Evolutionary conservation across 208 protist genomes (phyloP).

Genomic region (Trypanosoma congolense): DNA sequence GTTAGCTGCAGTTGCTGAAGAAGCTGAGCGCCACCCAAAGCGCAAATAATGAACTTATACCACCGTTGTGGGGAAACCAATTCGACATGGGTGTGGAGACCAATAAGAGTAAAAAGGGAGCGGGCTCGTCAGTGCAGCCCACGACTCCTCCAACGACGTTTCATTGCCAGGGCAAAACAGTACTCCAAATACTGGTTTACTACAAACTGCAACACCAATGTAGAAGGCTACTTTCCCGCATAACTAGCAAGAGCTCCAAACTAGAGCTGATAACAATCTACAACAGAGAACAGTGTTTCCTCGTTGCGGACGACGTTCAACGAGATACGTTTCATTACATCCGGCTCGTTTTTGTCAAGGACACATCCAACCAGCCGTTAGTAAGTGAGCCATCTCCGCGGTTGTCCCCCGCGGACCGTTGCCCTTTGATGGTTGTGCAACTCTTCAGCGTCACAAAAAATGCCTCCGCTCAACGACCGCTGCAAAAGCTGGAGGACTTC

Average conservation of each 20-base stretch:
- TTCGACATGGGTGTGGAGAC: slow-evolving; percentile 27
- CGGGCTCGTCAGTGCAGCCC: slow-evolving; percentile 5
- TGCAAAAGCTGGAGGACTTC: slow-evolving; percentile 80
- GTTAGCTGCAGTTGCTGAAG: slow-evolving; percentile 76
- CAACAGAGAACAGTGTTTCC: slow-evolving; percentile 85
- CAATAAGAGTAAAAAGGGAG: slow-evolving; percentile 5
- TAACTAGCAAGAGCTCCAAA: slow-evolving; percentile 62
- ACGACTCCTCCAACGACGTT: slow-evolving; percentile 23
- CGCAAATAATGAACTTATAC: slow-evolving; percentile 73
- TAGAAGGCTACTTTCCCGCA: slow-evolving; percentile 66
- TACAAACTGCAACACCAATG: slow-evolving; percentile 89
- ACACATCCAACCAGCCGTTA: slow-evolving; percentile 43
- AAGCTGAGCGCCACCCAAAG: slow-evolving; percentile 82
- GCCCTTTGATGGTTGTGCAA: slow-evolving; percentile 74
- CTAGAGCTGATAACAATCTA: slow-evolving; percentile 81
- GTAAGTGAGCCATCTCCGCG: slow-evolving; percentile 38
- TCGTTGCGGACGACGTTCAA: slow-evolving; percentile 76
- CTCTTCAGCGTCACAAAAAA: slow-evolving; percentile 72
- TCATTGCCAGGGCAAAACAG: slow-evolving; percentile 52
- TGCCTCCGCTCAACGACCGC: slow-evolving; percentile 48
- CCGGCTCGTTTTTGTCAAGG: slow-evolving; percentile 80
- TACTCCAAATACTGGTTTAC: slow-evolving; percentile 80
- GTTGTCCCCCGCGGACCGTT: slow-evolving; percentile 50
- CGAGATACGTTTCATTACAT: slow-evolving; percentile 85
- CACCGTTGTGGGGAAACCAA: slow-evolving; percentile 75